Conservation (phyloP, 2,329 filamentous ascomycete genomes). For the Verticillium nubilum region DNA sequence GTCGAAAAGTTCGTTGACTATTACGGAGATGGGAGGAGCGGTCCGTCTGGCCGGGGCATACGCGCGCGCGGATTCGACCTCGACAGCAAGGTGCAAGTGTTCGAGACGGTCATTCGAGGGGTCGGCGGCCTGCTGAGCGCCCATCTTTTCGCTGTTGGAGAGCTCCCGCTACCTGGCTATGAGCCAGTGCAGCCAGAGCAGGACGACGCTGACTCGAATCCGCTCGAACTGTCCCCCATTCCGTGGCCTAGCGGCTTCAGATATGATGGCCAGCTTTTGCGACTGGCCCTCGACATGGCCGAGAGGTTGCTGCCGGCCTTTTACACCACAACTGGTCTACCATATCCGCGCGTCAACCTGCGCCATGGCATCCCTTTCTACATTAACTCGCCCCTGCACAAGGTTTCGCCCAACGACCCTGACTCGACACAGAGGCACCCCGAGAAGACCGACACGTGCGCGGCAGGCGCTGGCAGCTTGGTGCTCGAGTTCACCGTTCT, state of each 20-base stretch:
- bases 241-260: conserved; percentile 65
- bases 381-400: conserved; percentile 73
- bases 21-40: conserved; percentile 78
- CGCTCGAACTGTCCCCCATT: conserved; percentile 49
- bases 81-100: conserved; percentile 97
- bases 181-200: conserved; percentile 35
- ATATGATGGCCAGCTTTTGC: conserved; percentile 85
- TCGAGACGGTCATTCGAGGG: conserved; percentile 94
- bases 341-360: conserved; percentile 91
- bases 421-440: conserved; percentile 30
- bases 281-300: conserved; percentile 82
- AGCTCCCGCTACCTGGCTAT: conserved; percentile 81
- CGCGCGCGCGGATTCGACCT: conserved; percentile 82
- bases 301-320: conserved; percentile 86
- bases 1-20: conserved; percentile 69
- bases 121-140: conserved; percentile 87
- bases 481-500: conserved; percentile 90
- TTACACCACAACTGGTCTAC: conserved; percentile 83
- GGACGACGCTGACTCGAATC: conserved; percentile 25
- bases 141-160: conserved; percentile 87
- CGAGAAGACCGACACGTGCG: conserved; percentile 89
- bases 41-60: conserved; percentile 62
- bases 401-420: conserved; percentile 37
- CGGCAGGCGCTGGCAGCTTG: conserved; percentile 90
- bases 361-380: conserved; percentile 91